Conservation (phyloP, 2,329 filamentous ascomycete genomes). For the Aureobasidium lini region DNA sequence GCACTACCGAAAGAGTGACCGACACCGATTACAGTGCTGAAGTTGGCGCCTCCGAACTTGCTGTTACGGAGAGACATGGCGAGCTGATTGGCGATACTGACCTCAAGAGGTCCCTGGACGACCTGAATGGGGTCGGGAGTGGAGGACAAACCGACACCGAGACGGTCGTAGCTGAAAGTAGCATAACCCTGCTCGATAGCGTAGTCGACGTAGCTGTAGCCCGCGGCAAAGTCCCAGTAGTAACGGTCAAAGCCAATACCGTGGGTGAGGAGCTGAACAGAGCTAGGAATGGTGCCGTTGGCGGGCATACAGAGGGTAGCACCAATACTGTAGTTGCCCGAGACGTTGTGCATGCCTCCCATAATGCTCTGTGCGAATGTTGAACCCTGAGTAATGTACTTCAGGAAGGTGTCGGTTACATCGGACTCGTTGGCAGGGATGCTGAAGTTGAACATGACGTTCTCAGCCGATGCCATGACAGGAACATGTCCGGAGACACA, state of each 20-base stretch:
- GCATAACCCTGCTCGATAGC: slow-evolving; percentile 32
- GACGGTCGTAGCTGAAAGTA: slow-evolving; percentile 37
- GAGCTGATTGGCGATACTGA: slow-evolving; percentile 31
- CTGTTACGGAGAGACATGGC: slow-evolving; percentile 25
- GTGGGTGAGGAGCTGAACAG: slow-evolving; percentile 35
- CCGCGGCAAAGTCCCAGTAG: slow-evolving; percentile 31
- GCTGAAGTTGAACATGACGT: slow-evolving; percentile 23
- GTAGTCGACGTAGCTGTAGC: slow-evolving; percentile 36
- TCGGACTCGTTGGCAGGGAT: slow-evolving; percentile 23
- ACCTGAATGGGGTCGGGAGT: slow-evolving; percentile 32
- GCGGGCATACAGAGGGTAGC: slow-evolving; percentile 22
- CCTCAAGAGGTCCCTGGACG: slow-evolving; percentile 32
- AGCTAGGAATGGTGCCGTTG: slow-evolving; percentile 16
- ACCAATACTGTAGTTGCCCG: slow-evolving; percentile 18
- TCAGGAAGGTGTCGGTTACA: slow-evolving; percentile 23
- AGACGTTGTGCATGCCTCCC: slow-evolving; percentile 13
- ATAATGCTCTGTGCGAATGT: slow-evolving; percentile 16
- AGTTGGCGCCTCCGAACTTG: slow-evolving; percentile 22
- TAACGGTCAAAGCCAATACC: slow-evolving; percentile 33
- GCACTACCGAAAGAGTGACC: slow-evolving; percentile 29
- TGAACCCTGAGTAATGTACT: slow-evolving; percentile 15
- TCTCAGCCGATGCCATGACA: slow-evolving; percentile 22
- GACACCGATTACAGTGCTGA: slow-evolving; percentile 32
- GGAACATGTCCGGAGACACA: slow-evolving; percentile 24
- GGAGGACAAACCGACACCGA: slow-evolving; percentile 32